Conservation (phyloP, 768 basidiomycete species). For the Fistulinella prunicolor region DNA sequence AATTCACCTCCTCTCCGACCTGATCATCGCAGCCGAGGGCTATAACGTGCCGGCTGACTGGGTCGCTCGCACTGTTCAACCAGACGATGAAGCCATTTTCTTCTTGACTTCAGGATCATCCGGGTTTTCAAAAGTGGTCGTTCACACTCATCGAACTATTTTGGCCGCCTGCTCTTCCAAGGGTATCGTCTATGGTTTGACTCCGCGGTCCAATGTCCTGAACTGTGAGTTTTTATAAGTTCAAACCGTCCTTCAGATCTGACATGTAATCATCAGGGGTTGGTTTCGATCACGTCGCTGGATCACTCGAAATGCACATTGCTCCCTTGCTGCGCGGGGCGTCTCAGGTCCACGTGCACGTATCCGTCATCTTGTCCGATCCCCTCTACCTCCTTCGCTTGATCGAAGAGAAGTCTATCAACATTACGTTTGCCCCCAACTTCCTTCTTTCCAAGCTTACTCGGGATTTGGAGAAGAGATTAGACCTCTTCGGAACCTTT, state of each 20-base stretch:
- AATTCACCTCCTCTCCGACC: conserved; percentile 24
- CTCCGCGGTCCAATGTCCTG: conserved; percentile 29
- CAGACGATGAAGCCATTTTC: conserved; percentile 29
- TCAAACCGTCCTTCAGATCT: not conserved
- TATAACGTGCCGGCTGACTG: conserved; percentile 6
- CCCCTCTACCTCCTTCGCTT: conserved; percentile 13
- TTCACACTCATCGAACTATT: conserved; percentile 36
- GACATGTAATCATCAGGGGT: conserved; percentile 25
- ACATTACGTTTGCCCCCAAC: conserved; percentile 37
- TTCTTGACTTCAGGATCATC: conserved; percentile 41
- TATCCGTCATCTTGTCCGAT: conserved; percentile 17
- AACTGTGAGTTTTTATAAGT: conserved; percentile 29
- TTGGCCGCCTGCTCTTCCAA: conserved; percentile 33
- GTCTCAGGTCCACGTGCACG: conserved; percentile 16
- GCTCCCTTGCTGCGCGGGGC: conserved; percentile 31
- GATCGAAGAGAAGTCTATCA: conserved; percentile 36
- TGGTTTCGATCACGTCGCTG: conserved; percentile 43
- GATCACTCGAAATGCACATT: conserved; percentile 38
- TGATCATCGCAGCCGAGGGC: conserved; percentile 18
- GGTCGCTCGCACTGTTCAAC: conserved; percentile 12
- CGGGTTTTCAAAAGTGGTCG: conserved; percentile 40
- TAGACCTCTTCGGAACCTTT: conserved; percentile 22
- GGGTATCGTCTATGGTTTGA: conserved; percentile 30
- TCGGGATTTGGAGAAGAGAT: no score
- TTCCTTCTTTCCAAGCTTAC: conserved; percentile 40